Base-by-base conservation (phyloP, 2,329 filamentous ascomycete species). In the Fusarium sambucinum region DNA sequence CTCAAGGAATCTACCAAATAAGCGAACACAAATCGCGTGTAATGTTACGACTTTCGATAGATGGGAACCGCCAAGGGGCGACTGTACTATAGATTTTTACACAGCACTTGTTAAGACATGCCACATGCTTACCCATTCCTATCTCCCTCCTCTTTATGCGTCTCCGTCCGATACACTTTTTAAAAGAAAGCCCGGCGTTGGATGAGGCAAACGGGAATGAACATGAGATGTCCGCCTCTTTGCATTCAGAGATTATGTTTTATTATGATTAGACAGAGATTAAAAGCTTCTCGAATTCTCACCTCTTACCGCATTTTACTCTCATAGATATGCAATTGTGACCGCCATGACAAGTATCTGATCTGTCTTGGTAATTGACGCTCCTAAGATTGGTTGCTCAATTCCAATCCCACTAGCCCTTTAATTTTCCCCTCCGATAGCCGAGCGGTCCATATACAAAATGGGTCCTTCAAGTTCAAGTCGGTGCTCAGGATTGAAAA, bases 1-100 rank as follows among this genome's bases (percentile, higher is more conserved):
- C 87, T 93, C 80, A 86, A 87, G 82, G 85, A 92, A 70, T 81
- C 88, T 76, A 92, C 90, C 77, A 84, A 85, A 83, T 93, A 92
- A 84, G 86, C 77, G 78, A 72, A 57, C 41, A 45, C 66, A 59
- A 58, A 54, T 67, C 69, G 68, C 66, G 54, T 78, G 75, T 78
- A 78, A 78, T 72, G 75, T 78, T 78, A 77, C 62, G 70, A 75
- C 59, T 70, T 68, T 67, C 66, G 73, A 79, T 80, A 80, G 79
- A 80, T 76, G 73, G 74, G 71, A 73, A 62, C 50, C 72, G 71
- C 69, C 72, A 55, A 38, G 70, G 69, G 72, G 75, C 75, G 73
- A 76, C 71, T 80, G 79, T 80, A 80, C 65, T 69, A 80, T 80
- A 80, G 79, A 80, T 71, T 70, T 69, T 69, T 69, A 76, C 63